A percentile compares a stretch with the other conserved stretches of the same genome.
Evolutionary conservation across 345 rosid species (phyloP).

Genomic region (Hirschfeldia incana): DNA sequence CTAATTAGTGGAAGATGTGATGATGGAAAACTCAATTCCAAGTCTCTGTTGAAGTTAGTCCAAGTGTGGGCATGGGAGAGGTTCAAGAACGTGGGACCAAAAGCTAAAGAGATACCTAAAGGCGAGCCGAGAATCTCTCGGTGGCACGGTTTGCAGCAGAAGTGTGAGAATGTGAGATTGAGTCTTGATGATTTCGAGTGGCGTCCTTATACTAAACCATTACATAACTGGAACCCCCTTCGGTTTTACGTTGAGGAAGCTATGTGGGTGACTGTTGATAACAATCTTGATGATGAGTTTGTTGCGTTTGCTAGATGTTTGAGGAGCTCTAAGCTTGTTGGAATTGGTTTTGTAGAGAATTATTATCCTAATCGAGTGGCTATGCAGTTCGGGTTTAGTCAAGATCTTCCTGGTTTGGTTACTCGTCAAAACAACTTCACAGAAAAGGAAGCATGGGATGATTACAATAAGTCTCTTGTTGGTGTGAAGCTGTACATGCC

Average conservation of each 20-base stretch:
- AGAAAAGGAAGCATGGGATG: conserved; percentile 25
- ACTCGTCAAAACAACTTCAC: conserved; percentile 1
- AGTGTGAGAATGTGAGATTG: neutral
- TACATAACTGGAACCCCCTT: too few relatives aligned
- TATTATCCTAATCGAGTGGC: conserved; percentile 59
- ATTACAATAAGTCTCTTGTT: conserved; percentile 41
- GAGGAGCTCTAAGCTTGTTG: conserved; percentile 46
- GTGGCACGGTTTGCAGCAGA: too few relatives aligned
- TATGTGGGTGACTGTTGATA: too few relatives aligned
- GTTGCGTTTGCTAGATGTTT: too few relatives aligned
- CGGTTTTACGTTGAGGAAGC: too few relatives aligned
- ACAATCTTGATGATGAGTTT: too few relatives aligned
- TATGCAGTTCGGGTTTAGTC: conserved; percentile 63
- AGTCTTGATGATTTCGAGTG: too few relatives aligned
- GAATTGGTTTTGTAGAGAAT: conserved; percentile 39
- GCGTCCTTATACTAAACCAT: too few relatives aligned
- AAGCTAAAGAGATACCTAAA: neutral
- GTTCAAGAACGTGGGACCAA: neutral
- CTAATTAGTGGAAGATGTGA: too few relatives aligned
- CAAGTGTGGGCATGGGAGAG: neutral
- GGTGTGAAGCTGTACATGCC: conserved; percentile 46
- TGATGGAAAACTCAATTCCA: neutral
- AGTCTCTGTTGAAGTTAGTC: neutral
- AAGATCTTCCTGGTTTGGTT: conserved; percentile 46
- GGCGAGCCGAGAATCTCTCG: neutral